Conservation (phyloP, 2,329 filamentous ascomycete genomes). For the Claviceps digitariae region DNA sequence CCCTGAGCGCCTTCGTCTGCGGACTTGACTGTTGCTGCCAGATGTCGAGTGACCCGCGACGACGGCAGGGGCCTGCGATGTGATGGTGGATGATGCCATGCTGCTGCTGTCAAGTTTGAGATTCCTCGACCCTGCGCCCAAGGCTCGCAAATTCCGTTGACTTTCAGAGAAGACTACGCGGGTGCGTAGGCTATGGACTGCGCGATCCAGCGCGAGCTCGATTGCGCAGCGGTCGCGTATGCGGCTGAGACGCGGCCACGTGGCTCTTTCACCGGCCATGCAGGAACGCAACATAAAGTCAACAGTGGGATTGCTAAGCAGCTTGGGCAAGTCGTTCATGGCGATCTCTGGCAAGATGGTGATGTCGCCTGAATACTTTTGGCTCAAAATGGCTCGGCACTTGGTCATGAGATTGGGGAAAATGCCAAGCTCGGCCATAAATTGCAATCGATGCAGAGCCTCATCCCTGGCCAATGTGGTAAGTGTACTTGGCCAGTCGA, state of each 20-base stretch:
- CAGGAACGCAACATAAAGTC: conserved; percentile 78
- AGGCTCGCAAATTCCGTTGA: conserved; percentile 43
- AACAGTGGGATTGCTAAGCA: conserved; percentile 70
- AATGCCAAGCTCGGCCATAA: conserved; percentile 66
- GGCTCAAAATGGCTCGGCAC: conserved; percentile 65
- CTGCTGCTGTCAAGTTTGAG: conserved; percentile 12
- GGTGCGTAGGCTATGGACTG: conserved; percentile 55
- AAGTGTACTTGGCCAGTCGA: conserved; percentile 51
- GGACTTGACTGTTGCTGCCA: conserved; percentile 17
- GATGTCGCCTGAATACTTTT: conserved; percentile 90
- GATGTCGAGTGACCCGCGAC: neutral
- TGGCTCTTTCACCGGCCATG: conserved; percentile 67
- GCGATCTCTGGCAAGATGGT: conserved; percentile 77
- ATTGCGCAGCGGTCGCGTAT: conserved; percentile 81
- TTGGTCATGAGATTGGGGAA: conserved; percentile 71
- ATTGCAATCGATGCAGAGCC: conserved; percentile 64
- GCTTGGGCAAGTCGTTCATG: conserved; percentile 57
- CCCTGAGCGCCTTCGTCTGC: conserved; percentile 34
- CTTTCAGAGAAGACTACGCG: conserved; percentile 56
- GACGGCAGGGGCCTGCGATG: neutral
- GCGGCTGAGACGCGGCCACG: conserved; percentile 79
- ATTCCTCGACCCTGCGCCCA: conserved; percentile 20
- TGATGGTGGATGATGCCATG: conserved; percentile 1
- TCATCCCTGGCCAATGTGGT: conserved; percentile 68
- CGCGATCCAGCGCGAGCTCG: conserved; percentile 68